These are phyloP conservation scores for Chaetomium globosum DNA, from an alignment of 2,329 filamentous ascomycete species.

Conservation along the genomic window DNA sequence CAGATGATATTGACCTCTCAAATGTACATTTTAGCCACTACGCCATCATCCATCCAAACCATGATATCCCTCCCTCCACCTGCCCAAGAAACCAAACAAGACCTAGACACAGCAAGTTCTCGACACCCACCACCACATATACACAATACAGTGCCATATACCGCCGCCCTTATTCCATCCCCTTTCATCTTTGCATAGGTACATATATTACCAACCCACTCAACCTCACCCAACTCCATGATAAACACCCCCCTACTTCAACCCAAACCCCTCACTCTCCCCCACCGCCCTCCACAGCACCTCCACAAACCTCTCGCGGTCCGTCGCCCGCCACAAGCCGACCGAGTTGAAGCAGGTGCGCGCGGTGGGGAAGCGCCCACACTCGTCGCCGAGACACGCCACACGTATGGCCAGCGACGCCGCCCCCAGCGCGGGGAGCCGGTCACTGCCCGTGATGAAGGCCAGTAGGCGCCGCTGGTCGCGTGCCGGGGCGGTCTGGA, in stretches of 20 bases:
- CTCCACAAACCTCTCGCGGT: slow-evolving; percentile 12
- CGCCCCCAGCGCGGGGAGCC: slow-evolving; percentile 85
- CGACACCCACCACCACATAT: neutral
- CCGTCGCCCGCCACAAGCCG: slow-evolving; percentile 20
- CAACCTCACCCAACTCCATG: neutral
- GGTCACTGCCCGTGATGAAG: slow-evolving; percentile 88
- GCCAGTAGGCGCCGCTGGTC: slow-evolving; percentile 78
- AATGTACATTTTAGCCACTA: neutral
- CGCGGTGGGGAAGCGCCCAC: slow-evolving; percentile 76
- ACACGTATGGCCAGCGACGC: slow-evolving; percentile 77
- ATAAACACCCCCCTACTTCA: slow-evolving; percentile 61
- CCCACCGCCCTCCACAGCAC: slow-evolving; percentile 80
- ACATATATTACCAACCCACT: neutral
- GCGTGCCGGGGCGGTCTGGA: slow-evolving; percentile 63
- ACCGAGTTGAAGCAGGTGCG: slow-evolving; percentile 90
- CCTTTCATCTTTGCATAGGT: neutral
- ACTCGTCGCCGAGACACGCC: slow-evolving; percentile 73
- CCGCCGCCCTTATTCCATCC: neutral
- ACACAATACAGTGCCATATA: neutral
- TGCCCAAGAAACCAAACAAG: neutral
- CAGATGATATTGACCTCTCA: neutral
- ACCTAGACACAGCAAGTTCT: neutral
- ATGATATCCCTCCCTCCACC: neutral
- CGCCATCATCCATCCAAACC: neutral
- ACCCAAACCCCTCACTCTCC: slow-evolving; percentile 88